Conservation (phyloP, 257 asterid genomes). For the Solanum chmielewskii region DNA sequence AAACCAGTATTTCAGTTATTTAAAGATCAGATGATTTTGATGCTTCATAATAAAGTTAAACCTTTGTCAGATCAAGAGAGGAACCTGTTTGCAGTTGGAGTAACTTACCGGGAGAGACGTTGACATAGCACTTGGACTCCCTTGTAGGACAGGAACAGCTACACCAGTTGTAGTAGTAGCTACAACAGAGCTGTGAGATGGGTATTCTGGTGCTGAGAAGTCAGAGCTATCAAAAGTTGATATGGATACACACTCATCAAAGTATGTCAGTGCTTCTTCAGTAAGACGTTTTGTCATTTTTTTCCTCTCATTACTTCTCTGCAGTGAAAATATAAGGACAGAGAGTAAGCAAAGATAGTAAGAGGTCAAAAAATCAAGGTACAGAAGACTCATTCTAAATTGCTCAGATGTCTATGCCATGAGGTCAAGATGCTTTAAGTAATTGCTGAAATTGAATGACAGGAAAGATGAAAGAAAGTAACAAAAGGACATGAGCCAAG, state of each 20-base stretch:
- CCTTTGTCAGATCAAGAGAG: neutral
- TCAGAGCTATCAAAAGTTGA: slow-evolving; percentile 95
- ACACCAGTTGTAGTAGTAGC: slow-evolving; percentile 2
- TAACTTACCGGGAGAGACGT: slow-evolving; percentile 15
- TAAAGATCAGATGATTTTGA: no score
- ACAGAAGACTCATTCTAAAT: neutral
- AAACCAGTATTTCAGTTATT: no score
- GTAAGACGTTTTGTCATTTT: slow-evolving; percentile 62
- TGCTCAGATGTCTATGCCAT: neutral
- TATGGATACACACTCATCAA: slow-evolving; percentile 86
- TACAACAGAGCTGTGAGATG: slow-evolving; percentile 29
- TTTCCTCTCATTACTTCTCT: slow-evolving; percentile 81
- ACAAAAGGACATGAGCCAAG: neutral
- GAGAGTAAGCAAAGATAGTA: neutral
- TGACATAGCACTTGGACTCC: slow-evolving; percentile 14
- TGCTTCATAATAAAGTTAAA: no score
- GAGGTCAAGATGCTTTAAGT: neutral
- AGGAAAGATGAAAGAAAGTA: neutral
- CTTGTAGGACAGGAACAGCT: slow-evolving; percentile 23
- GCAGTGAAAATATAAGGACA: slow-evolving; percentile 15
- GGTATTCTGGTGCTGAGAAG: slow-evolving; percentile 91
- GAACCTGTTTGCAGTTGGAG: slow-evolving; percentile 39
- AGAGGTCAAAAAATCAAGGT: neutral
- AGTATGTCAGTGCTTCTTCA: slow-evolving; percentile 90
- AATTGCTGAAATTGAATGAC: neutral